Base-by-base conservation (phyloP, 768 basidiomycete genomes). In the Mycena metata region DNA sequence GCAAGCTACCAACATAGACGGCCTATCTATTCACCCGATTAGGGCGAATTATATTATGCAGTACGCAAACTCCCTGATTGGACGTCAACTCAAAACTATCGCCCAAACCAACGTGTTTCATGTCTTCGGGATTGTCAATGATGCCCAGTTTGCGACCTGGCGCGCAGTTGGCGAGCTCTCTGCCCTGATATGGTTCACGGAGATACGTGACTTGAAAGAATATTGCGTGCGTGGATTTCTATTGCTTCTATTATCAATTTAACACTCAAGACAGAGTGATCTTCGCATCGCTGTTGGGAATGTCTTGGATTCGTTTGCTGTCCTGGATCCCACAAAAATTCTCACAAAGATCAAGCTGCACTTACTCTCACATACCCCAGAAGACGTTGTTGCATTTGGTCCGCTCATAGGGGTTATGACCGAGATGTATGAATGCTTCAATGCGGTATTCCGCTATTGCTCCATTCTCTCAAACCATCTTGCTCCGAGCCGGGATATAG, bases 81-180 rank as follows among this genome's bases (percentile, higher is more conserved):
- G 78, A 1, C 65, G 66, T 17, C 78, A 80, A 24, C 72, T 80
- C 60, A 78, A 79, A 55, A 74, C 71, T 2, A 17, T 81, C 0
- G 62, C 64, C 1, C 79, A 81, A 65, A 64, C 71, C 16, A 67
- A 50, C 15, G 54, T 73, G 19, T 80, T 80, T 45, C 75, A 78
- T 54, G 43, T 79, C 0, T 65, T 76, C 23, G 72, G 75, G 5
- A 67, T 81, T 4, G 69, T 78, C 1, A 65, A 64, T 0, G 17
- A 66, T 0, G 55, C 21, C 3, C 76, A 76, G 5, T 65, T 79
- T 10, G 36, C 69, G 7, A 65, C 51, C 2, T 79, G 79, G 78
- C 58, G 59, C 0, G 41, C 67, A 2, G 68, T 77, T 21, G 76
- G 75, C 0, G 41, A 69, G 13, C 69, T 80, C 0, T 45, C 72